A percentile compares a stretch with the other conserved stretches of the same genome.
These are phyloP conservation scores for Protomyces gravidus DNA, from an alignment of 1,139 yeast genomes.

Conservation along the genomic window DNA sequence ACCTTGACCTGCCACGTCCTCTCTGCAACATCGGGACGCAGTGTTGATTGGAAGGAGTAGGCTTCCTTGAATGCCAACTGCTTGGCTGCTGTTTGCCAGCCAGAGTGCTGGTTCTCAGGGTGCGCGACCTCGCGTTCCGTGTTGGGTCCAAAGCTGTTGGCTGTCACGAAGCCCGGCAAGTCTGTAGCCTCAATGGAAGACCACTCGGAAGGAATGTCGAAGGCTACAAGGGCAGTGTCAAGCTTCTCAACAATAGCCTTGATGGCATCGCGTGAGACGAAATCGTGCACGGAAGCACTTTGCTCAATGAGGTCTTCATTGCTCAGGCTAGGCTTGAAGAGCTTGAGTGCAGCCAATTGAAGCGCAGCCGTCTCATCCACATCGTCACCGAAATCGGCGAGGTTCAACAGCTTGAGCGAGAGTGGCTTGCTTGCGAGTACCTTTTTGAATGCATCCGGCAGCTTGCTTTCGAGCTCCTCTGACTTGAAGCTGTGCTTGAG, in stretches of 20 bases:
- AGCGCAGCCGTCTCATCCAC: constrained; percentile 69
- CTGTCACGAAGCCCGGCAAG: constrained; percentile 42
- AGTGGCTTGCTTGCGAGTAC: constrained; percentile 54
- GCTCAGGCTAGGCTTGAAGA: constrained; percentile 59
- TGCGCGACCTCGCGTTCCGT: constrained; percentile 38
- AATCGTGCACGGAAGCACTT: constrained; percentile 74
- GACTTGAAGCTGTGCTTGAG: constrained; percentile 47
- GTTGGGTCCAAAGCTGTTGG: constrained; percentile 37
- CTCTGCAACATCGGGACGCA: constrained; percentile 89
- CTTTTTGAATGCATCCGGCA: constrained; percentile 52
- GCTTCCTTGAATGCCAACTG: constrained; percentile 79
- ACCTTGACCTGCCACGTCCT: constrained; percentile 84
- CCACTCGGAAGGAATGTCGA: constrained; percentile 43
- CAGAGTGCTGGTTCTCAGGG: constrained; percentile 47
- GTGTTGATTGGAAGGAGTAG: constrained; percentile 50
- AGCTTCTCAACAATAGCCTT: constrained; percentile 47
- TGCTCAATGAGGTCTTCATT: constrained; percentile 67
- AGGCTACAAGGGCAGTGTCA: constrained; percentile 38
- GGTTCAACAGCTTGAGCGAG: constrained; percentile 34
- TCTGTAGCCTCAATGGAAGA: constrained; percentile 37
- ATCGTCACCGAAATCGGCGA: constrained; percentile 40
- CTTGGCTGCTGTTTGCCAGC: constrained; percentile 59
- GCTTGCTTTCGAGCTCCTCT: constrained; percentile 47
- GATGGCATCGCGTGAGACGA: constrained; percentile 78
- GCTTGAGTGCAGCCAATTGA: constrained; percentile 66